phyloP scores from a whole-genome alignment of 441 rosid genomes.

The Euphorbia schlechtendalii region DNA sequence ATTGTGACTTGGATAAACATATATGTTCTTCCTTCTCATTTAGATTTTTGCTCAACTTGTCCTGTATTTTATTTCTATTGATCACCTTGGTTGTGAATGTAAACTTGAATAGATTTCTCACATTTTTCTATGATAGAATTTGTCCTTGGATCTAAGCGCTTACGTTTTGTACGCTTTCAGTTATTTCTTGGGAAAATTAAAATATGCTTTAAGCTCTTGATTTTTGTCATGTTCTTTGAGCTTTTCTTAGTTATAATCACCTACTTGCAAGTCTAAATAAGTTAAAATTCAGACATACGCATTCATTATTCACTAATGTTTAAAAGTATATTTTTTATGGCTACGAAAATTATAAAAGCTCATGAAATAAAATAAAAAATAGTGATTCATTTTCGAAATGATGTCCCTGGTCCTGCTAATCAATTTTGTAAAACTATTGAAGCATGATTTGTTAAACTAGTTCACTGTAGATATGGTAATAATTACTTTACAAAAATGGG shows the following conservation, averaged over 20 bases:
- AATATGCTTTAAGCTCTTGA: not conserved
- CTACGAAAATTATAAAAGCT: too few relatives aligned
- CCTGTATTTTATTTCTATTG: not conserved
- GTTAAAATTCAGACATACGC: not conserved
- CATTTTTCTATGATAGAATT: not conserved
- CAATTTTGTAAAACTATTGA: too few relatives aligned
- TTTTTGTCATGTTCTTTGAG: not conserved
- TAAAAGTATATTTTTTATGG: not conserved
- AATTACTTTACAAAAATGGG: not conserved
- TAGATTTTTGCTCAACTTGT: not conserved
- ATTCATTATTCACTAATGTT: not conserved
- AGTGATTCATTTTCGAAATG: too few relatives aligned
- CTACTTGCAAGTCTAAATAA: not conserved
- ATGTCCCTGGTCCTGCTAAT: too few relatives aligned
- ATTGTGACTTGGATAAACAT: not conserved
- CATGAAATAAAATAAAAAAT: too few relatives aligned
- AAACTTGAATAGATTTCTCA: not conserved
- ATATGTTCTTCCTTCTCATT: not conserved
- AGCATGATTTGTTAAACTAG: too few relatives aligned
- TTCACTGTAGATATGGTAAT: not conserved
- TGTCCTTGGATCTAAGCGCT: not conserved
- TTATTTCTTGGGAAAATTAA: not conserved
- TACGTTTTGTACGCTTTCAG: not conserved
- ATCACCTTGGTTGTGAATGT: conserved; percentile 1
- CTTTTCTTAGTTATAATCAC: not conserved